Conservation (phyloP, 176 grass and related monocot genomes). For the Typha latifolia region DNA sequence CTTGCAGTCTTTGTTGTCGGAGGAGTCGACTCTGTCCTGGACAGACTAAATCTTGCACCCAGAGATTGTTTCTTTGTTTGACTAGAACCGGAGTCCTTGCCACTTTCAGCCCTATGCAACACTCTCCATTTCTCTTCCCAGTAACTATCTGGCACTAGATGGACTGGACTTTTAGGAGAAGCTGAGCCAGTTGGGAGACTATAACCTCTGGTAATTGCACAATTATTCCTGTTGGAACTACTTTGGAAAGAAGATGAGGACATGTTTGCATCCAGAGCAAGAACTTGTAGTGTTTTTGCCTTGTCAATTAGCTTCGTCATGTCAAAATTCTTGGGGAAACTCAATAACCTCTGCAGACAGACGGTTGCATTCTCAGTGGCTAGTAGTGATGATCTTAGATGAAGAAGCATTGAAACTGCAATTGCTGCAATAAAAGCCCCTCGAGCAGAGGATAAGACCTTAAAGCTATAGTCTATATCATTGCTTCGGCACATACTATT, state of each 20-base stretch:
- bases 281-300: slow-evolving; percentile 50
- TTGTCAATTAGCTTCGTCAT: slow-evolving; percentile 78
- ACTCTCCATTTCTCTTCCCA: slow-evolving; percentile 97
- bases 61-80: slow-evolving; percentile 44
- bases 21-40: slow-evolving; percentile 60
- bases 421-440: slow-evolving; percentile 85
- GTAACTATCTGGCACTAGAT: slow-evolving; percentile 57
- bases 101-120: slow-evolving; percentile 51
- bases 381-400: slow-evolving; percentile 74
- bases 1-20: slow-evolving; percentile 29
- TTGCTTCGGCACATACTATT: slow-evolving; percentile 42
- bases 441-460: slow-evolving; percentile 67
- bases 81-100: slow-evolving; percentile 27
- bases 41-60: slow-evolving; percentile 41
- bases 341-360: slow-evolving; percentile 81
- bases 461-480: slow-evolving; percentile 47
- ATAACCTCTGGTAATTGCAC: slow-evolving; percentile 27
- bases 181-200: slow-evolving; percentile 13
- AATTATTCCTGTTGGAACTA: slow-evolving; percentile 29
- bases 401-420: slow-evolving; percentile 89
- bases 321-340: slow-evolving; percentile 61
- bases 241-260: slow-evolving; percentile 22
- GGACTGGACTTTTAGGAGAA: slow-evolving; percentile 47
- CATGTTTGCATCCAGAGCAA: slow-evolving; percentile 59
- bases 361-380: slow-evolving; percentile 70